Conservation (phyloP, 2,329 filamentous ascomycete genomes). For the Keithomyces neogunnii region DNA sequence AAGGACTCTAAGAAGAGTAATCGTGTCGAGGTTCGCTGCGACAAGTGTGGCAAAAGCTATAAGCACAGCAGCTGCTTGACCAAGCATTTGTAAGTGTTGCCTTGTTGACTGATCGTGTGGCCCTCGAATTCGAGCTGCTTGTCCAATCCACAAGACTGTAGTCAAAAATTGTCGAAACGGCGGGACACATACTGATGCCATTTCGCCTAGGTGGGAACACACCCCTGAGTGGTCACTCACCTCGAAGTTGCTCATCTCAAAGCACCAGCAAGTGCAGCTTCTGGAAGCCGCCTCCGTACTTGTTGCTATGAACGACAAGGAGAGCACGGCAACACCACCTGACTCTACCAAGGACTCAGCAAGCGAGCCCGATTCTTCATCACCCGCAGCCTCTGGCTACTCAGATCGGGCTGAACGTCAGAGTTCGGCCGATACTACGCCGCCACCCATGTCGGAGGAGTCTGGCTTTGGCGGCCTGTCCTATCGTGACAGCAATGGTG, state of each 20-base stretch:
- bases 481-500: constrained; percentile 47
- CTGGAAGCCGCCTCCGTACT: constrained; percentile 95
- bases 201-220: constrained; percentile 78
- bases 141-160: not conserved
- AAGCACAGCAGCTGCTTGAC: constrained; percentile 99
- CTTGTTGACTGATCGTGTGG: constrained; percentile 24
- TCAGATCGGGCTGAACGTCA: constrained; percentile 69
- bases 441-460: constrained; percentile 68
- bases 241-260: constrained; percentile 95
- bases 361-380: constrained; percentile 75
- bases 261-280: constrained; percentile 97
- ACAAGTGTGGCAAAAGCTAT: constrained; percentile 98
- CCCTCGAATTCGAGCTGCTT: constrained; percentile 2
- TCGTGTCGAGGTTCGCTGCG: constrained; percentile 83
- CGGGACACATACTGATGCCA: not conserved
- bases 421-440: constrained; percentile 88
- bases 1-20: constrained; percentile 81
- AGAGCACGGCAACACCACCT: constrained; percentile 50
- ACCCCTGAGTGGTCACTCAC: constrained; percentile 96
- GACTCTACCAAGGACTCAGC: constrained; percentile 59
- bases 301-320: constrained; percentile 70
- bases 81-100: constrained; percentile 97
- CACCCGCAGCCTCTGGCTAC: constrained; percentile 71
- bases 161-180: not conserved
- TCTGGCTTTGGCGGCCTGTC: constrained; percentile 43